Conservation (phyloP, 345 rosid species). For the Draba incana region DNA sequence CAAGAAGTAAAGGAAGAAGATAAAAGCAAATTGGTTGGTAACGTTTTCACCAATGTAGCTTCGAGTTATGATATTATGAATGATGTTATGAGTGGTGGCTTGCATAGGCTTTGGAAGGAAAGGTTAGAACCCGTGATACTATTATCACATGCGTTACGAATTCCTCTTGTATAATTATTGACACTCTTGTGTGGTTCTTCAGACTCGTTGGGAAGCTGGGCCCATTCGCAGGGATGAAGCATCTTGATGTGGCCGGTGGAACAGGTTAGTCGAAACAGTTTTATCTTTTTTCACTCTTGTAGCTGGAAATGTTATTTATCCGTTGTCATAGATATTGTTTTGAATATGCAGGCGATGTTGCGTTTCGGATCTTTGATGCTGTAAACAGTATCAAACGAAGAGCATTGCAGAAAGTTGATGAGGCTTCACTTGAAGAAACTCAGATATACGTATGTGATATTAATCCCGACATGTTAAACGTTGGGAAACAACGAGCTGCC, state of each 20-base stretch:
- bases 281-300: background rate
- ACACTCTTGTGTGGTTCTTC: constrained; percentile 24
- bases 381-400: constrained; percentile 58
- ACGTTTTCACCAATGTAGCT: constrained; percentile 88
- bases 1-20: constrained; percentile 88
- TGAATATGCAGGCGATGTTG: constrained; percentile 82
- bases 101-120: constrained; percentile 96
- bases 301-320: background rate
- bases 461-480: constrained; percentile 86
- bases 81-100: constrained; percentile 92
- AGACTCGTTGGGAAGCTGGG: constrained; percentile 82
- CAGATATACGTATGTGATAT: constrained; percentile 86
- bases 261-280: constrained; percentile 53
- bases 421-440: constrained; percentile 73
- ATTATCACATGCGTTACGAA: background rate
- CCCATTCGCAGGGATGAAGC: constrained; percentile 97
- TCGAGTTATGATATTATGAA: constrained; percentile 96
- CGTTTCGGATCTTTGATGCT: constrained; percentile 78
- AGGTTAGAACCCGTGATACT: constrained; percentile 48
- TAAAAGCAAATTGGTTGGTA: constrained; percentile 77
- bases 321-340: constrained; percentile 5
- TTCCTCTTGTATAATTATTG: constrained; percentile 7
- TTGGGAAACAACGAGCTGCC: constrained; percentile 80
- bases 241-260: constrained; percentile 99
- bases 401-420: constrained; percentile 62